Base-by-base conservation (phyloP, 1,139 yeast genomes). In the Lodderomyces metapsilosis region DNA sequence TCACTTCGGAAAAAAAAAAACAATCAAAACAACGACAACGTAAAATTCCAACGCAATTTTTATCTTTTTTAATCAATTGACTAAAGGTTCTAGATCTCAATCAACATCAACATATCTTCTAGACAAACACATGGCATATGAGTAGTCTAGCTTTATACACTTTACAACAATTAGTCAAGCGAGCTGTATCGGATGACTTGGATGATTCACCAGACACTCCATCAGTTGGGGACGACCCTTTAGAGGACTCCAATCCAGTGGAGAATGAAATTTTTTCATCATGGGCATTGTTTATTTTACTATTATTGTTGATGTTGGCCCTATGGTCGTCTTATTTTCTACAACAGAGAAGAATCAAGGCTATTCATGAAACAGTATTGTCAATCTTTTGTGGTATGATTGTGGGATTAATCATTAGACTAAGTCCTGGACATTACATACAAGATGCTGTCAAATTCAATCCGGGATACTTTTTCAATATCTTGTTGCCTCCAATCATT, bases 381-480 rank as follows among this genome's bases (percentile, higher is more conserved):
- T 88, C 98, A 1, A 92, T 94, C 49, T 89, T 92, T 59, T 88
- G 92, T 54, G 99, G 99, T 24, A 91, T 89, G 98, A 74, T 88
- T 39, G 96, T 94, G 21, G 99, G 99, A 0, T 66, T 94, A 36
- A 78, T 92, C 36, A 89, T 94, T 48, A 76, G 98, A 51, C 75
- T 91, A 18, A 77, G 88, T 4, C 98, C 98, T 0, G 98, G 98
- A 28, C 98, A 89, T 61, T 89, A 88, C 60, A 94, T 94, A 52
- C 98, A 94, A 66, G 95, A 91, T 57, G 91, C 96, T 7, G 97
- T 94, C 40, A 89, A 95, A 46, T 94, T 94, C 73, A 91, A 92
- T 53, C 87, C 95, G 36, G 80, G 94, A 25, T 92, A 92, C 62
- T 94, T 94, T 65, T 94, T 94, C 76, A 94, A 94, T 59, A 82